Evolutionary conservation across 192 early-diverging fungal genomes (phyloP), one percentile per base, ranked within the genome.

Genomic region (Coemansia sp.): DNA sequence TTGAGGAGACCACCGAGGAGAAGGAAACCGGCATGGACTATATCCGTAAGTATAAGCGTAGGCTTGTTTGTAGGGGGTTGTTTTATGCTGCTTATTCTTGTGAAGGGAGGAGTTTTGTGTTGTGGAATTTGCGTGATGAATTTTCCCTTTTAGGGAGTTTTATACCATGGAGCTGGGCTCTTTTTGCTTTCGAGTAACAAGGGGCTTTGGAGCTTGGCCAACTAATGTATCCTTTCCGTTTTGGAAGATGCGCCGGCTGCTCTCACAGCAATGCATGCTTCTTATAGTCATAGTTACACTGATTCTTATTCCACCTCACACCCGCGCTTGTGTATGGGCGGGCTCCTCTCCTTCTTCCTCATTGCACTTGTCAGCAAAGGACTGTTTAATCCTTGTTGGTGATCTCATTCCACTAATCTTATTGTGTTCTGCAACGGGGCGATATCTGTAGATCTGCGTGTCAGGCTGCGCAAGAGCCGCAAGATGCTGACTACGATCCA

Each of bases 401-500:
- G 25, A 25, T 25, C 25, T 25, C 25, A 2, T 32, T 64, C 19
- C 11, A 14, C 42, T 32, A 19, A 9, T 13, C 22, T 40, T 37
- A 1, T 4, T 51, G 5, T 44, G 17, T 49, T 61, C 38, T 63
- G 63, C 9, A 32, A 48, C 54, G 12, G 17, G 14, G 4, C n/a
- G 19, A 20, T 22, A 12, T 40, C 17, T 66, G 38, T 84, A 98
- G 97, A 99, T 84, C 93, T 99, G 70, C 95, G 97, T 81, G 92
- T 99, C 70, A 95, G 96, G 84, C 95, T 95, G 79, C 90, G 95
- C 70, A 96, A 95, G 81, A 95, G 95, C 67, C 91, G 94, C 76
- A 99, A 99, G 87, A 96, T 95, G 64, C 81, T 96, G 70, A 98
- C 97, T 14, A 98, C 97, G 37, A 87, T 99, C 50, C 93, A 95